Evolutionary conservation across 768 basidiomycete species (phyloP).

Genomic region (Porphyrellus cyaneotinctus): DNA sequence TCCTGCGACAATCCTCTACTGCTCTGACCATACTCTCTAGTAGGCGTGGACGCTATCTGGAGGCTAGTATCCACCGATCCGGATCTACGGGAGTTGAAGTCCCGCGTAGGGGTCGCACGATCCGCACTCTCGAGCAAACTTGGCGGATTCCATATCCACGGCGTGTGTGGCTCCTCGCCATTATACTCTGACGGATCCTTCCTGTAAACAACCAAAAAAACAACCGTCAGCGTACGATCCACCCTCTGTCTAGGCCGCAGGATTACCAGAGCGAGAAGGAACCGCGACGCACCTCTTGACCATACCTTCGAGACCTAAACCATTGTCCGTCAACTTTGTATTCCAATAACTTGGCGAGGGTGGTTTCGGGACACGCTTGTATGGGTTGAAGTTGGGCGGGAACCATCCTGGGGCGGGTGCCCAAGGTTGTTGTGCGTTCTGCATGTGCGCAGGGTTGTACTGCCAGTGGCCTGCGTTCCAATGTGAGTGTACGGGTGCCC

Average conservation of each 20-base stretch:
- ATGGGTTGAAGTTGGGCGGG: slow-evolving; percentile 47
- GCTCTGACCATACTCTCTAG: slow-evolving; percentile 22
- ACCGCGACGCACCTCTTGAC: slow-evolving; percentile 47
- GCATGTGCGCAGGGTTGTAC: slow-evolving; percentile 40
- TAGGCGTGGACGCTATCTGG: slow-evolving; percentile 11
- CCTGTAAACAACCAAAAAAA: slow-evolving; percentile 7
- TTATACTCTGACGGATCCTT: slow-evolving; percentile 31
- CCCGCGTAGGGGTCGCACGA: slow-evolving; percentile 28
- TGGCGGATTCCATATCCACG: slow-evolving; percentile 72
- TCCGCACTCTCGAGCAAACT: slow-evolving; percentile 33
- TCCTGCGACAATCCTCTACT: slow-evolving; percentile 16
- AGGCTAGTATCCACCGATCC: slow-evolving; percentile 19
- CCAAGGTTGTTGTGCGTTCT: slow-evolving; percentile 28
- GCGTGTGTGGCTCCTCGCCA: slow-evolving; percentile 47
- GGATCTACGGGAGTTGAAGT: slow-evolving; percentile 23
- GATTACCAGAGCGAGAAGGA: not conserved
- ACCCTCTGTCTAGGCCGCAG: not conserved
- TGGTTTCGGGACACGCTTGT: slow-evolving; percentile 57
- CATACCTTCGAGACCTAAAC: slow-evolving; percentile 63
- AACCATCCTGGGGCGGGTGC: slow-evolving; percentile 32
- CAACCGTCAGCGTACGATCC: slow-evolving; percentile 11
- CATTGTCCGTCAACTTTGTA: slow-evolving; percentile 55
- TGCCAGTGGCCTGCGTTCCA: slow-evolving; percentile 56
- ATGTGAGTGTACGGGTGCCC: slow-evolving; percentile 38
- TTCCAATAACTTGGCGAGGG: slow-evolving; percentile 66